phyloP scores from a whole-genome alignment of 2,329 filamentous ascomycete genomes.

The Neophaeococcomyces mojaviensis region DNA sequence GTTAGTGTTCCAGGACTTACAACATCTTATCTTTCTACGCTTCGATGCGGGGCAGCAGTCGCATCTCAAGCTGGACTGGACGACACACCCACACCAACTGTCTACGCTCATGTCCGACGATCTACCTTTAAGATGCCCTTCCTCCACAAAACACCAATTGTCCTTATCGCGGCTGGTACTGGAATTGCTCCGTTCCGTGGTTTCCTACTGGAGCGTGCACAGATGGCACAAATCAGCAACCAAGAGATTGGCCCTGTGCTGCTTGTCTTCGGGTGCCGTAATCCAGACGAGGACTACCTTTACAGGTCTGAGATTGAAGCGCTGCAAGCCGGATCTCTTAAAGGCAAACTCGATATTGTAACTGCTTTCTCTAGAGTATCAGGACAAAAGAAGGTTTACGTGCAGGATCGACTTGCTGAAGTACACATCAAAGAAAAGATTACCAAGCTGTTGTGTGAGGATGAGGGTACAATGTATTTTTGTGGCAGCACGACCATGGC shows the following conservation, averaged over 20 bases:
- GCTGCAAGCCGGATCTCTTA: conserved; percentile 1
- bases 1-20: conserved; percentile 11
- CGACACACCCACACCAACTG: neutral
- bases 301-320: conserved; percentile 11
- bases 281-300: conserved; percentile 23
- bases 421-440: conserved; percentile 26
- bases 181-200: conserved; percentile 25
- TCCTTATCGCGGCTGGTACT: conserved; percentile 23
- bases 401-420: conserved; percentile 31
- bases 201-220: conserved; percentile 22
- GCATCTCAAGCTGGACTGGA: neutral
- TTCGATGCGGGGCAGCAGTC: neutral
- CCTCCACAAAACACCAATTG: conserved; percentile 21
- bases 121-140: conserved; percentile 21
- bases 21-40: conserved; percentile 12
- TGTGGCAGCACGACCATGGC: conserved; percentile 29
- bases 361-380: conserved; percentile 25
- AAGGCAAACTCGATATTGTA: conserved; percentile 11
- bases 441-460: conserved; percentile 28
- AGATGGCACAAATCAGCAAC: conserved; percentile 10
- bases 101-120: conserved; percentile 10
- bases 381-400: conserved; percentile 26
- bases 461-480: conserved; percentile 35
- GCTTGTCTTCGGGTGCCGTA: conserved; percentile 21
- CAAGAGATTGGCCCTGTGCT: conserved; percentile 11